Evolutionary conservation across 2,329 filamentous ascomycete species (phyloP).

Genomic region (Akanthomyces dipterigenus): DNA sequence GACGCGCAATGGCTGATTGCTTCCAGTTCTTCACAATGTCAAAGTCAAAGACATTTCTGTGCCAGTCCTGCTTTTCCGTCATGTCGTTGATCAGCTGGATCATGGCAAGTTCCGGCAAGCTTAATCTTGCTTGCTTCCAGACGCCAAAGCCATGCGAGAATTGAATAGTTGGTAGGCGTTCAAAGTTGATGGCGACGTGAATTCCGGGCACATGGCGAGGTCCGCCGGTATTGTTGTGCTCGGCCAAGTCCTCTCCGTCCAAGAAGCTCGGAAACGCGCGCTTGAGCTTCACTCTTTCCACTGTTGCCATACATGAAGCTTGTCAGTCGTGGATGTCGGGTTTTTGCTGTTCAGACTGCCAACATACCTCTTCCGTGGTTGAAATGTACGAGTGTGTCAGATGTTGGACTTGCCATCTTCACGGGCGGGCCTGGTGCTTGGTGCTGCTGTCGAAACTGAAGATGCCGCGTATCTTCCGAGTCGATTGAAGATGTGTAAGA

Average conservation of each 20-base stretch:
- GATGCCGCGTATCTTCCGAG: no score
- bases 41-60: not conserved
- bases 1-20: no score
- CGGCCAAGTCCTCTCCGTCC: not conserved
- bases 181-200: not conserved
- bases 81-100: not conserved
- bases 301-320: no score
- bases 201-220: not conserved
- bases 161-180: not conserved
- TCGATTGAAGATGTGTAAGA: no score
- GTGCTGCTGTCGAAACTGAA: no score
- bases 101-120: not conserved
- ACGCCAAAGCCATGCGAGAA: not conserved
- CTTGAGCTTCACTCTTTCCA: no score
- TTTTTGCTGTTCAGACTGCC: no score
- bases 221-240: not conserved
- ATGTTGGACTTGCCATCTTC: no score
- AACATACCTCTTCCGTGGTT: no score
- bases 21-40: not conserved
- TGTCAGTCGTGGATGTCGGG: no score
- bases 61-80: not conserved
- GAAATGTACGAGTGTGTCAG: no score
- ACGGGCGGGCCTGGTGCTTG: no score
- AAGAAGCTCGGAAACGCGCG: not conserved
- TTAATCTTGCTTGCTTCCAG: not conserved